Conservation (phyloP, 2,329 filamentous ascomycete species). For the Venturia nashicola region DNA sequence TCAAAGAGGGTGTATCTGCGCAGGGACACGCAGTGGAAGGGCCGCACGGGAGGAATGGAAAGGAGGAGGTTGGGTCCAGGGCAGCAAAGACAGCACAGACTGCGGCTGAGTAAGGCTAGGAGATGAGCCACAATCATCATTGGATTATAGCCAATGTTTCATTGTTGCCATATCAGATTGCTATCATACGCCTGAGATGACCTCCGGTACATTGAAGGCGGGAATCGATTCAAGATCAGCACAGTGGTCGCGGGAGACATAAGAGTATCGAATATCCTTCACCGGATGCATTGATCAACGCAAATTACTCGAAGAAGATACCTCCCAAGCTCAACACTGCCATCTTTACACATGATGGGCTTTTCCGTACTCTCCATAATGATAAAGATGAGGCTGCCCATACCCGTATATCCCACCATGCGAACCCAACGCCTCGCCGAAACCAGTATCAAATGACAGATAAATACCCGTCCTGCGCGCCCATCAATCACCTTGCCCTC, state of each 20-base stretch:
- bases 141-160: not conserved
- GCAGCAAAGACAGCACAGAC: not conserved
- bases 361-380: not conserved
- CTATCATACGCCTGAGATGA: not conserved
- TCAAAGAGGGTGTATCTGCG: not conserved
- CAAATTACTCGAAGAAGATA: not conserved
- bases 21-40: not conserved
- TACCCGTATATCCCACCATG: not conserved
- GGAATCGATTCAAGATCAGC: not conserved
- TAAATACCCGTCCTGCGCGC: not conserved
- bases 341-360: not conserved
- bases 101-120: too few species aligned
- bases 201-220: not conserved
- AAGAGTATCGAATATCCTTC: not conserved
- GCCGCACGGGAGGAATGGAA: not conserved
- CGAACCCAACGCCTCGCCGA: not conserved
- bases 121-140: not conserved
- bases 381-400: not conserved
- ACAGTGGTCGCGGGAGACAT: not conserved
- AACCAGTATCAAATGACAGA: not conserved
- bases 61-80: not conserved
- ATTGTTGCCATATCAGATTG: not conserved
- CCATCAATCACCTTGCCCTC: slow-evolving; percentile 1
- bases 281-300: not conserved
- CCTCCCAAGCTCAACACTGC: not conserved